Conservation (phyloP, 148 eudicot genomes). For the Vaccinium macrocarpon region DNA sequence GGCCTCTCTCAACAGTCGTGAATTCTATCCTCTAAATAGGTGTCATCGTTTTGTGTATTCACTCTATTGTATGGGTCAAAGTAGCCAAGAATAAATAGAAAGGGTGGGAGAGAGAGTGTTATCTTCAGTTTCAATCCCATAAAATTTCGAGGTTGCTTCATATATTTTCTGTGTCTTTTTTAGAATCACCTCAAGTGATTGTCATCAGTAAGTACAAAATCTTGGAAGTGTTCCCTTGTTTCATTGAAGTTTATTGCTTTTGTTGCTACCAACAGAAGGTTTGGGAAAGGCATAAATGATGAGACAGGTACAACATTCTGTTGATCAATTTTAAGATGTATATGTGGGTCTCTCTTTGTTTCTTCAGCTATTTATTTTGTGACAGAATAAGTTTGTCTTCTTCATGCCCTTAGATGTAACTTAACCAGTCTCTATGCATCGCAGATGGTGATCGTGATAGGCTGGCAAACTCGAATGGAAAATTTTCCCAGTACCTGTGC, state of each 20-base stretch:
- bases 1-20: neutral
- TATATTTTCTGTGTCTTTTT: neutral
- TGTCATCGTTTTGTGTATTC: neutral
- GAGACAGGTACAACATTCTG: neutral
- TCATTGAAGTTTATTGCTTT: neutral
- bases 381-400: neutral
- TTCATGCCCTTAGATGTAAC: neutral
- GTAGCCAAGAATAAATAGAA: neutral
- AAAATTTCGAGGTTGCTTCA: neutral
- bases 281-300: slow-evolving; percentile 2
- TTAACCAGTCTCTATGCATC: slow-evolving; percentile 9
- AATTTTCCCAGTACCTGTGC: slow-evolving; percentile 71
- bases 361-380: neutral
- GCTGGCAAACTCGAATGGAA: slow-evolving; percentile 58
- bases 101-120: neutral
- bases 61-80: neutral
- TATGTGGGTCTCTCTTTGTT: neutral
- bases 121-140: neutral
- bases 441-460: slow-evolving; percentile 74
- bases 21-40: neutral
- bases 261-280: neutral
- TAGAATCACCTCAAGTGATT: slow-evolving; percentile 1
- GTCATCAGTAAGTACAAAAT: neutral
- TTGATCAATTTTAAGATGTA: neutral
- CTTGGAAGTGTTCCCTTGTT: slow-evolving; percentile 3